A percentile compares a stretch with the other conserved stretches of the same genome.
phyloP scores from a whole-genome alignment of 2,329 filamentous ascomycete genomes.

The Chaetomium sp. region DNA sequence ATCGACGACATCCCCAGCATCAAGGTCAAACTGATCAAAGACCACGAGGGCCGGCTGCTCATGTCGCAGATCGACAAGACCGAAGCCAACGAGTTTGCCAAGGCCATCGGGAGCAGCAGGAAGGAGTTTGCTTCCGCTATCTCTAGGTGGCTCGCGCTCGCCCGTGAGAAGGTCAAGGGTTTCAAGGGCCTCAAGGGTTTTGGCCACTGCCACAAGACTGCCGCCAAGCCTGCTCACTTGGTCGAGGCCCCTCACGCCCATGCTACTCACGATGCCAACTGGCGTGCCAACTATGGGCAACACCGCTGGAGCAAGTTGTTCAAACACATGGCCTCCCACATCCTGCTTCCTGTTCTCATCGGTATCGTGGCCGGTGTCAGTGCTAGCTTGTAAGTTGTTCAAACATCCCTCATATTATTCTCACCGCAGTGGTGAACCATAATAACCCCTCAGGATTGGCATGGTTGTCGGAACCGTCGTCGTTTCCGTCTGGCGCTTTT shows the following conservation, averaged over 20 bases:
- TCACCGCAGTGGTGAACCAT: not conserved
- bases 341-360: slow-evolving; percentile 61
- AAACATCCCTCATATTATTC: not conserved
- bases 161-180: slow-evolving; percentile 37
- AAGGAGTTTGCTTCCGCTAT: slow-evolving; percentile 38
- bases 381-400: slow-evolving; percentile 50
- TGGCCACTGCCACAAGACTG: slow-evolving; percentile 35
- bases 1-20: slow-evolving; percentile 49
- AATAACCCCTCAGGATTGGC: slow-evolving; percentile 42
- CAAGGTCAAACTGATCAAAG: slow-evolving; percentile 56
- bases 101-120: slow-evolving; percentile 12
- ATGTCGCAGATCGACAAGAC: slow-evolving; percentile 41
- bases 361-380: slow-evolving; percentile 63
- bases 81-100: slow-evolving; percentile 19
- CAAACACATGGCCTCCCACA: slow-evolving; percentile 52
- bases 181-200: slow-evolving; percentile 29
- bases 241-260: slow-evolving; percentile 14
- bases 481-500: slow-evolving; percentile 51
- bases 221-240: not conserved
- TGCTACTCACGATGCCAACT: slow-evolving; percentile 20
- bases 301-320: slow-evolving; percentile 42
- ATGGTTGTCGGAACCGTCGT: slow-evolving; percentile 59
- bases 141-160: slow-evolving; percentile 49
- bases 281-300: slow-evolving; percentile 17
- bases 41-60: slow-evolving; percentile 46